Base-by-base conservation (phyloP, 768 basidiomycete genomes). In the Mycena kentingensis region DNA sequence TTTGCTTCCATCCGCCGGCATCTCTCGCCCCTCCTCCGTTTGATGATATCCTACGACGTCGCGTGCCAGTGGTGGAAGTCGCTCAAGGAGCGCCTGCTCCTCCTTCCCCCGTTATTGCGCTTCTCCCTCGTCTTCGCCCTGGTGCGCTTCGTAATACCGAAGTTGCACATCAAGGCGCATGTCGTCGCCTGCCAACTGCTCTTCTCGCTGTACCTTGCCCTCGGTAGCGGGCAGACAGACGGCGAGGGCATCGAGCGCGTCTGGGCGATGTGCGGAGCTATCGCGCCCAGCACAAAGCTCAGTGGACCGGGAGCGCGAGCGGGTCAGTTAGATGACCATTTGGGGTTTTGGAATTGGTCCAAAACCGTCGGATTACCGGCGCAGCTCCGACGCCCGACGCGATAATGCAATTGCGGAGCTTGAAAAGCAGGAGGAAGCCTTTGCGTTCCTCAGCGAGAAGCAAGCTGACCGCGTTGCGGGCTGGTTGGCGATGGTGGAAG, bases 291-390 rank as follows among this genome's bases (percentile, higher is more conserved):
- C 42, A 71, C 68, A 2, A 53, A 58, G 31, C 68, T 70, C 55
- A 73, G 73, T 70, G 70, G 68, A 13, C 65, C 66, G 5, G 68
- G 66, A 5, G 60, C 59, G 4, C 59, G 65, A 3, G 51, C 57
- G 1, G 67, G 68, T 31, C 58, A 55, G 0, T 31, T 70, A 4
- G 66, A 70, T 47, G 62, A 63, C 31, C 61, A 64, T 22, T 68
- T 61, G 32, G 62, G 56, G 2, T 57, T 62, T 29, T 57, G 45
- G 22, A 68, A 69, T 43, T 68, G 63, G 61, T 39, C 51, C n/a
- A 69, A 67, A 45, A 49, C 52, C 5, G 48, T 54, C 18, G 31
- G 51, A 24, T 27, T 71, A 19, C 61, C 63, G 63, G 13, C 21
- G 21, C 37, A 11, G 11, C 21, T 39, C 10, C 37, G 37, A 10